Conservation (phyloP, 805 yeast species). For the Maudiozyma pseudohumilis region DNA sequence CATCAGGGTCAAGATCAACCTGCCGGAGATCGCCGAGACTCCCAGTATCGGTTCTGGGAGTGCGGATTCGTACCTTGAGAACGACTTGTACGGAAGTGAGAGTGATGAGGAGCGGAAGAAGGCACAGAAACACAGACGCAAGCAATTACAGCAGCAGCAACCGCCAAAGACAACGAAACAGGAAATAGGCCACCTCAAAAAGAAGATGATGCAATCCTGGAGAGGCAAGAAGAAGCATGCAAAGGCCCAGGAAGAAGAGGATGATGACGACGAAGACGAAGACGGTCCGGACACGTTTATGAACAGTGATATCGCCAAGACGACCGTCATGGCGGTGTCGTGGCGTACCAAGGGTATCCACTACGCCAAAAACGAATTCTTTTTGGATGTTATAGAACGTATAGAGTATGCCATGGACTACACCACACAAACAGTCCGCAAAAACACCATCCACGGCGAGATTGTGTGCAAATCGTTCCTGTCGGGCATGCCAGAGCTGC, state of each 20-base stretch:
- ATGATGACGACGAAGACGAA: conserved; percentile 1
- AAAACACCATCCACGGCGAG: conserved; percentile 62
- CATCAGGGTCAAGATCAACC: conserved; percentile 47
- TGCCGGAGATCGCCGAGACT: conserved; percentile 16
- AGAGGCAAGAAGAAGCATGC: conserved; percentile 3
- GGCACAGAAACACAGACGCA: background rate
- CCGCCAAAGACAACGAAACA: conserved; percentile 2
- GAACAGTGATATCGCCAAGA: conserved; percentile 64
- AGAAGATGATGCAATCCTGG: conserved; percentile 8
- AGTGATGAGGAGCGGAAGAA: conserved; percentile 5
- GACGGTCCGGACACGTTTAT: conserved; percentile 32
- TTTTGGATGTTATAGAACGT: conserved; percentile 73
- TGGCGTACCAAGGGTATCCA: conserved; percentile 91
- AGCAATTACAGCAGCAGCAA: conserved; percentile 3
- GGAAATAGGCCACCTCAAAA: conserved; percentile 6
- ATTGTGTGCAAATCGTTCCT: conserved; percentile 65
- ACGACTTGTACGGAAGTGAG: conserved; percentile 5
- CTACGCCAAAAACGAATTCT: conserved; percentile 83
- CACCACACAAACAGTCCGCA: conserved; percentile 48
- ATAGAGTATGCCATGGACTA: conserved; percentile 59
- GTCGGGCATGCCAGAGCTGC: conserved; percentile 83
- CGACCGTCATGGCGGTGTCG: conserved; percentile 67
- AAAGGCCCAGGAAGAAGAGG: background rate
- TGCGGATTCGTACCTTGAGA: background rate
- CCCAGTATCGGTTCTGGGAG: background rate